Percentiles rank a stretch among this genome's conserved stretches.
Evolutionary conservation across 2,329 filamentous ascomycete species (phyloP).

Genomic region (Kalmusia sp.): DNA sequence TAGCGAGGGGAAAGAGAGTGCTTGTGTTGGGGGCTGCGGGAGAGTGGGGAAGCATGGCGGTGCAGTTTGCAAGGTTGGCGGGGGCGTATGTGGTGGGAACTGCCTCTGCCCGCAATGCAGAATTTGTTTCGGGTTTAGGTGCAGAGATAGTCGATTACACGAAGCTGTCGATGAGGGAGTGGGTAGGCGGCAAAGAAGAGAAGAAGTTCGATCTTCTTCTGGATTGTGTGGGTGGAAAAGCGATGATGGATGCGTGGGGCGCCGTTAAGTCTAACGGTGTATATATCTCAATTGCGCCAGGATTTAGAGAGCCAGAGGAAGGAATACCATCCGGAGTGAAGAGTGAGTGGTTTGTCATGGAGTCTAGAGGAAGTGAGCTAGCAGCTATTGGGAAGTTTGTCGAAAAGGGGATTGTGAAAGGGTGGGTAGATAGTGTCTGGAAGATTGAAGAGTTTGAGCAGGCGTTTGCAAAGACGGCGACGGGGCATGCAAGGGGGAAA

Average conservation of each 20-base stretch:
- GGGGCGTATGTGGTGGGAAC: conserved; percentile 51
- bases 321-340: conserved; percentile 38
- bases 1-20: conserved; percentile 42
- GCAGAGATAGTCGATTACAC: conserved; percentile 55
- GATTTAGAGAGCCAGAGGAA: conserved; percentile 36
- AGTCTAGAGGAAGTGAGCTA: conserved; percentile 46
- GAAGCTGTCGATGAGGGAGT: conserved; percentile 36
- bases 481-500: conserved; percentile 53
- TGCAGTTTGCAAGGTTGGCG: conserved; percentile 50
- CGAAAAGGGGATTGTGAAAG: conserved; percentile 46
- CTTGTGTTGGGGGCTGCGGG: conserved; percentile 53
- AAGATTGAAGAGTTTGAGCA: conserved; percentile 49
- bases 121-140: conserved; percentile 48
- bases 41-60: conserved; percentile 52
- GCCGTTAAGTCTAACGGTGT: conserved; percentile 46
- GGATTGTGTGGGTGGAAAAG: conserved; percentile 53
- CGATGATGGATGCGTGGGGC: conserved; percentile 53
- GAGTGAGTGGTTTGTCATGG: conserved; percentile 54
- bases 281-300: conserved; percentile 48
- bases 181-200: conserved; percentile 29
- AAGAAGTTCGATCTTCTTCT: conserved; percentile 53
- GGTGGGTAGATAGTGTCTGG: conserved; percentile 53
- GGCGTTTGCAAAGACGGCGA: conserved; percentile 49
- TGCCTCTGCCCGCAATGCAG: conserved; percentile 45
- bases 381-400: conserved; percentile 49